These are phyloP conservation scores for Discostella pseudostelligera DNA, from an alignment of 108 stramenopile genomes.

Conservation along the genomic window DNA sequence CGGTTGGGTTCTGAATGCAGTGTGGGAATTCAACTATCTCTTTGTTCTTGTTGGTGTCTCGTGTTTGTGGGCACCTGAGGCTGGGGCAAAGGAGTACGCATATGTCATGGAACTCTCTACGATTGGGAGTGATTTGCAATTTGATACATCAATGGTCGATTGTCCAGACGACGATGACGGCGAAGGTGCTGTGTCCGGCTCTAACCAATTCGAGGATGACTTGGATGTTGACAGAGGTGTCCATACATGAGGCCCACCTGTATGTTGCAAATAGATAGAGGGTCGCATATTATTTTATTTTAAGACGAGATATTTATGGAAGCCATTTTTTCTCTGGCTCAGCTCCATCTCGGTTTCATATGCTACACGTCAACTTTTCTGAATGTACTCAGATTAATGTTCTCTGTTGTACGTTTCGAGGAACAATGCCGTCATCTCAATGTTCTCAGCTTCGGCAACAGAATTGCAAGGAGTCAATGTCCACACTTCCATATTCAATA, in stretches of 20 bases:
- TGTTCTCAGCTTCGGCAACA: slow-evolving; percentile 55
- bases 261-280: too few species aligned
- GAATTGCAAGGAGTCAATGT: slow-evolving; percentile 70
- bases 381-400: background rate
- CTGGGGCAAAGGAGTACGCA: slow-evolving; percentile 82
- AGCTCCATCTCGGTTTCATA: background rate
- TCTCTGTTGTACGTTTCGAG: slow-evolving; percentile 31
- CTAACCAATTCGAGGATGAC: slow-evolving; percentile 13
- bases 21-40: slow-evolving; percentile 82
- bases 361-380: too few species aligned
- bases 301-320: too few species aligned
- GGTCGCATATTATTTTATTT: too few species aligned
- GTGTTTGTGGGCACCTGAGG: slow-evolving; percentile 75
- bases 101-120: slow-evolving; percentile 85
- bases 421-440: slow-evolving; percentile 77
- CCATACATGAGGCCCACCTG: slow-evolving; percentile 13
- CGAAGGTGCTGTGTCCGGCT: slow-evolving; percentile 15
- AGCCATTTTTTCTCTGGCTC: background rate
- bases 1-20: slow-evolving; percentile 66
- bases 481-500: slow-evolving; percentile 78
- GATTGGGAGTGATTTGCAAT: slow-evolving; percentile 47
- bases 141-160: slow-evolving; percentile 47
- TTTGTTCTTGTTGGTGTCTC: slow-evolving; percentile 70
- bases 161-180: slow-evolving; percentile 54
- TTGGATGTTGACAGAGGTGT: slow-evolving; percentile 30